Base-by-base conservation (phyloP, 2,329 filamentous ascomycete species). In the Lachnellula occidentalis region DNA sequence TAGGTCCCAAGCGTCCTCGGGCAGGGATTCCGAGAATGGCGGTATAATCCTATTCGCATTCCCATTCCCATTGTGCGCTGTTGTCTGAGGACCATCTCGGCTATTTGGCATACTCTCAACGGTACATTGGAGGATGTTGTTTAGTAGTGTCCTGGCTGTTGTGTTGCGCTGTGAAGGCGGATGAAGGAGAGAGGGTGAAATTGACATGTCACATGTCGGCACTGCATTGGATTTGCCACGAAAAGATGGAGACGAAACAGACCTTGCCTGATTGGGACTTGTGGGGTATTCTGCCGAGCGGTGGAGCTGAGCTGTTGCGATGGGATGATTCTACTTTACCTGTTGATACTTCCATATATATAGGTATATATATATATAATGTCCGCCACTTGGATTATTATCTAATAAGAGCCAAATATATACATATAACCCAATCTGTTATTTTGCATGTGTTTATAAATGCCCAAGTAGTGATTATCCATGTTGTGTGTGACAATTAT, bases 81-180 rank as follows among this genome's bases (percentile, higher is more conserved):
- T 51, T 24, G 41, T 46, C 50, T 45, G 27, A 51, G 42, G 34
- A 51, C 21, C 50, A 51, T 51, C 19, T 17, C 31, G 50, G 21
- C 31, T 51, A 14, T 51, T 24, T 46, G 45, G 50, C 50, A 51
- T 51, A 22, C 27, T 51, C 42, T 45, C 50, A 41, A n/a, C 31
- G 41, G 50, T 51, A 45, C 49, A 43, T 51, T 45, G 39, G 17
- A 22, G 8, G 39, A 12, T 17, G 17, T 6, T 4, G 39, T n/a
- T 42, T 37, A n/a, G 15, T 37, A 4, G 15, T 12, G 15, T 37
- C 34, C 15, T 24, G 24, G 24, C 24, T 24, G 24, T 14, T 37
- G 34, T 5, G 24, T 14, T 37, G 34, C 1, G 9, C 4, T 14
- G 34, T 37, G 15, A 37, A 37, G 15, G 8, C 11, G 11, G 34